Evolutionary conservation across 768 basidiomycete species (phyloP).

Genomic region (Sarcodon aspratus): DNA sequence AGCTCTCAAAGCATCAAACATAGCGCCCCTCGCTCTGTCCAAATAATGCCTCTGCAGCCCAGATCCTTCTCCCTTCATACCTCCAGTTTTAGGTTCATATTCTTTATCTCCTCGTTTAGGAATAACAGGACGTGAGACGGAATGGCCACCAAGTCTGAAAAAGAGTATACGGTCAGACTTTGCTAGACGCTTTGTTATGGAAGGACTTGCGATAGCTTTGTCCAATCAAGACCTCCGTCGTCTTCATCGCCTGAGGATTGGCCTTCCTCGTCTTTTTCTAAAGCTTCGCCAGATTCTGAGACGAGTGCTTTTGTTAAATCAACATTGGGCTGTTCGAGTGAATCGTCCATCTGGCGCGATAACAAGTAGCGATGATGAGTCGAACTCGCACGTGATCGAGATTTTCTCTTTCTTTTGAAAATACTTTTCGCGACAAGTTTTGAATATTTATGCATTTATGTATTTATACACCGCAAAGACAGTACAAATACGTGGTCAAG

Average conservation of each 20-base stretch:
- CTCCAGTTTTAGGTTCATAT: slow-evolving; percentile 67
- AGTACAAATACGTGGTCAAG: too few relatives aligned
- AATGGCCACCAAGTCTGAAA: not conserved
- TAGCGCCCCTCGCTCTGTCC: slow-evolving; percentile 68
- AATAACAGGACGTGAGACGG: slow-evolving; percentile 50
- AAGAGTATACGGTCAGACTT: not conserved
- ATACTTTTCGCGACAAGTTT: too few relatives aligned
- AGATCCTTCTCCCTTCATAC: slow-evolving; percentile 31
- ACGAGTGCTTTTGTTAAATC: slow-evolving; percentile 15
- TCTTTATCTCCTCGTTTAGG: slow-evolving; percentile 98
- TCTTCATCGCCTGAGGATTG: slow-evolving; percentile 54
- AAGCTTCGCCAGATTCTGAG: slow-evolving; percentile 19
- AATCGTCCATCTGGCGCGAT: slow-evolving; percentile 43
- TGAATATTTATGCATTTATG: too few relatives aligned
- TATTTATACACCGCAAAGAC: too few relatives aligned
- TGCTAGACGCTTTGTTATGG: not conserved
- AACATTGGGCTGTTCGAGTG: slow-evolving; percentile 33
- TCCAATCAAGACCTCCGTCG: slow-evolving; percentile 75
- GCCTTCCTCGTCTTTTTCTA: slow-evolving; percentile 25
- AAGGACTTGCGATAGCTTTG: slow-evolving; percentile 49
- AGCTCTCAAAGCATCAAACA: slow-evolving; percentile 74
- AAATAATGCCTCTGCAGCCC: slow-evolving; percentile 75
- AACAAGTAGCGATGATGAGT: too few relatives aligned
- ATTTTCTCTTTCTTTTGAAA: too few relatives aligned
- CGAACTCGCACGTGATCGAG: too few relatives aligned